Base-by-base conservation (phyloP, 1,284 basidiomycete species). In the Flammula alnicola region DNA sequence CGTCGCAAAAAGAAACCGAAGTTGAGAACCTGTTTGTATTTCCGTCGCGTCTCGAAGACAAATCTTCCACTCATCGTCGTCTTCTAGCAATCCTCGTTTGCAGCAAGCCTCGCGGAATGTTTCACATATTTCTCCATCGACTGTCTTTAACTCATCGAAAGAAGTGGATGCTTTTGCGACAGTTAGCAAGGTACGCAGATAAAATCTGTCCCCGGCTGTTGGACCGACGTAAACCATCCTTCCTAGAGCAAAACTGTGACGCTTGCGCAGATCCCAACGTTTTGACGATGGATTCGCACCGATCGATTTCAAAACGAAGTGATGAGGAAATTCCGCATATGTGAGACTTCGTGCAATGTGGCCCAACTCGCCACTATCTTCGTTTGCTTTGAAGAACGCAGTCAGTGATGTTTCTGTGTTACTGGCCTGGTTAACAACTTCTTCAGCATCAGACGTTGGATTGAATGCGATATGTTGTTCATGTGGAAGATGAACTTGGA, bases 31-130 rank as follows among this genome's bases (percentile, higher is more conserved):
- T 5, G 64, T 69, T 35, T 74, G 63, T 63, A 77, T 74, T 0
- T 48, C 44, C 11, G 58, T 30, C 9, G 77, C 76, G 46, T 80
- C 75, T 14, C 54, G 8, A 0, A 79, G 52, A 50, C 75, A 77
- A 8, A 50, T 51, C 0, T 56, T 25, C 73, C 73, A 77, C 53
- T 79, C 74, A 1, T 57, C 54, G 59, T 79, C 75, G 64, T 77
- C 69, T 43, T 74, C 64, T 0, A 79, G 54, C 0, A 80, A 61
- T 0, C 76, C 77, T 3, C 57, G 42, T 16, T 65, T 69, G 20
- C 70, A 22, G 44, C 75, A 78, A 4, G 73, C 72, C 3, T 65
- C 66, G 8, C 59, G 49, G 44, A 66, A 74, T 0, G 65, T 66
- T 5, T 39, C 25, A 55, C 61, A 53, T 6, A 40, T 10, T 16